Evolutionary conservation across 2,329 filamentous ascomycete genomes (phyloP).

Genomic region (Plenodomus biglobosus): DNA sequence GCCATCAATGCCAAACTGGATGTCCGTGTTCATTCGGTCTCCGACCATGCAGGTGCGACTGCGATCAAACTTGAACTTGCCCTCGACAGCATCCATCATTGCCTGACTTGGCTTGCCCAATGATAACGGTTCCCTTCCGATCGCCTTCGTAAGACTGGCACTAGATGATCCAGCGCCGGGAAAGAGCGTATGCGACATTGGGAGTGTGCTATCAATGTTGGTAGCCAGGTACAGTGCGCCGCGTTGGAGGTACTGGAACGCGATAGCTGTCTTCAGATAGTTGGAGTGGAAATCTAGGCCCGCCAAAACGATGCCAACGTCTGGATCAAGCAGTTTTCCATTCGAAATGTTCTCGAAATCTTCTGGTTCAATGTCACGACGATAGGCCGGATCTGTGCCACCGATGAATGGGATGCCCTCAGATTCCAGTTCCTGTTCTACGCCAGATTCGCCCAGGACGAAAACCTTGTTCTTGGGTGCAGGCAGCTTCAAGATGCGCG

Average conservation of each 20-base stretch:
- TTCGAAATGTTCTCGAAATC: slow-evolving; percentile 78
- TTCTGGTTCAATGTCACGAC: slow-evolving; percentile 74
- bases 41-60: slow-evolving; percentile 91
- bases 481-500: slow-evolving; percentile 80
- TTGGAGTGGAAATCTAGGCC: slow-evolving; percentile 94
- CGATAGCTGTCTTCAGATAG: slow-evolving; percentile 86
- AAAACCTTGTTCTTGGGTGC: slow-evolving; percentile 88
- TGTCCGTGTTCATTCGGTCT: slow-evolving; percentile 91
- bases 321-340: slow-evolving; percentile 75
- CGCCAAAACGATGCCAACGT: slow-evolving; percentile 85
- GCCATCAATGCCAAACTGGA: slow-evolving; percentile 90
- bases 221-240: slow-evolving; percentile 90
- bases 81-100: slow-evolving; percentile 99
- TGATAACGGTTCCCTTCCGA: slow-evolving; percentile 67
- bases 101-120: slow-evolving; percentile 95
- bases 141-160: slow-evolving; percentile 69
- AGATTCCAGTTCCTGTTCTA: slow-evolving; percentile 81
- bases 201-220: slow-evolving; percentile 88
- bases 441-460: slow-evolving; percentile 85
- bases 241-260: slow-evolving; percentile 79
- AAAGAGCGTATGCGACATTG: slow-evolving; percentile 79
- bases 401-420: slow-evolving; percentile 81
- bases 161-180: slow-evolving; percentile 85
- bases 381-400: slow-evolving; percentile 77
- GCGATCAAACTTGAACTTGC: slow-evolving; percentile 87